phyloP scores from a whole-genome alignment of 805 yeast genomes.

The Myxozyma vanderwaltii region DNA sequence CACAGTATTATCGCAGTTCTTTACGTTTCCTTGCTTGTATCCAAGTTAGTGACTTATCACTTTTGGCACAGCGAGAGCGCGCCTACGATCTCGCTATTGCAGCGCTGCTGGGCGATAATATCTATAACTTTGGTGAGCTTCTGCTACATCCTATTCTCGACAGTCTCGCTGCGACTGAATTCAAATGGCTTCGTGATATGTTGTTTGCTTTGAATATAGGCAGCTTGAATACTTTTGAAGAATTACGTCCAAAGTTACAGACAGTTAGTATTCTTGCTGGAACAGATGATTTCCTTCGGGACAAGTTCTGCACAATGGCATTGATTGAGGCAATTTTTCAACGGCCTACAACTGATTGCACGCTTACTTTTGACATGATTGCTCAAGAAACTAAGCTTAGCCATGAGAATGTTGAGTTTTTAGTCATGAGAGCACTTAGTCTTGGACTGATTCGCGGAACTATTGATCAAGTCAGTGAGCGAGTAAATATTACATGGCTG shows the following conservation, averaged over 20 bases:
- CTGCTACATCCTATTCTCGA: constrained; percentile 82
- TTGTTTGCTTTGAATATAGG: constrained; percentile 76
- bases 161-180: constrained; percentile 52
- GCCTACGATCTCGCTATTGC: constrained; percentile 80
- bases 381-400: constrained; percentile 66
- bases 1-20: constrained; percentile 76
- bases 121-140: constrained; percentile 94
- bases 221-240: constrained; percentile 66
- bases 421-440: constrained; percentile 88
- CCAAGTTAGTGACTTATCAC: constrained; percentile 43
- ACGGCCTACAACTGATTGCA: constrained; percentile 72
- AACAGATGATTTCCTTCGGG: constrained; percentile 70
- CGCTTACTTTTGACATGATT: constrained; percentile 71
- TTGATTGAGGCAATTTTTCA: constrained; percentile 82
- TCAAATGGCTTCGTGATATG: constrained; percentile 71
- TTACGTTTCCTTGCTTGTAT: constrained; percentile 81
- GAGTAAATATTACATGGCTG: constrained; percentile 86
- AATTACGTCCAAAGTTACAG: constrained; percentile 47
- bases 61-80: constrained; percentile 50
- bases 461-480: constrained; percentile 81
- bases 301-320: constrained; percentile 90
- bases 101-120: constrained; percentile 86
- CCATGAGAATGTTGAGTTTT: constrained; percentile 78
- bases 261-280: constrained; percentile 59
- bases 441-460: constrained; percentile 82